Conservation (phyloP, 208 protist genomes). For the Crithidia mellificae region DNA sequence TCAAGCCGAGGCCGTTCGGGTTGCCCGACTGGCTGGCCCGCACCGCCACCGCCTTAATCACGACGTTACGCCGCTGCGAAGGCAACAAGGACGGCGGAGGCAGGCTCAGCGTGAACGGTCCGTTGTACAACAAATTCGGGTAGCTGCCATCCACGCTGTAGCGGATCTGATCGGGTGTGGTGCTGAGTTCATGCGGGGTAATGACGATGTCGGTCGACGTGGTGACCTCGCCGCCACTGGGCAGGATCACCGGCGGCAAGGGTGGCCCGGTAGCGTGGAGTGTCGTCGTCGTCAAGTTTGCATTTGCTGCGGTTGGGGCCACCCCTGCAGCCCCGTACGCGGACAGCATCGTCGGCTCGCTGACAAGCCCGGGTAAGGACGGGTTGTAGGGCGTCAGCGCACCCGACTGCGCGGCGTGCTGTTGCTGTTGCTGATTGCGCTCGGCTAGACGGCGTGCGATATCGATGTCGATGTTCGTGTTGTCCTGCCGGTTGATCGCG, state of each 20-base stretch:
- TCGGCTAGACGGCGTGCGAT: constrained; percentile 14
- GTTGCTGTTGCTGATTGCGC: constrained; percentile 11
- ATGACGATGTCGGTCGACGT: constrained; percentile 72
- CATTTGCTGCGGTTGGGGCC: neutral
- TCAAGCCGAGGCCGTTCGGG: neutral
- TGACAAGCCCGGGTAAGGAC: neutral
- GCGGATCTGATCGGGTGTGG: constrained; percentile 61
- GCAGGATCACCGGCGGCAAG: constrained; percentile 57
- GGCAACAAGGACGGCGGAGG: constrained; percentile 34
- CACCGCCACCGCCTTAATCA: constrained; percentile 59
- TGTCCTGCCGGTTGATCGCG: neutral
- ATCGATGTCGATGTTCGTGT: constrained; percentile 32
- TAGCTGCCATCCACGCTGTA: constrained; percentile 83
- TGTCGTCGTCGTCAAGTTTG: too few species aligned
- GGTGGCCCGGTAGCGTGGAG: constrained; percentile 2
- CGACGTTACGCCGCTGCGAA: constrained; percentile 31
- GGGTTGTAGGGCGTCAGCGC: constrained; percentile 4
- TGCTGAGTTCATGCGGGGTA: constrained; percentile 47
- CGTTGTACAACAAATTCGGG: constrained; percentile 73
- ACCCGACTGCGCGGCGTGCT: neutral
- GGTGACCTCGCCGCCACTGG: constrained; percentile 64
- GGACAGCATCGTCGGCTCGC: neutral
- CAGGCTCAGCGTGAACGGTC: constrained; percentile 71
- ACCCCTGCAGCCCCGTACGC: constrained; percentile 1
- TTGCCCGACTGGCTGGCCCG: neutral